phyloP scores from a whole-genome alignment of 345 rosid species.

The Populus ilicifolia region DNA sequence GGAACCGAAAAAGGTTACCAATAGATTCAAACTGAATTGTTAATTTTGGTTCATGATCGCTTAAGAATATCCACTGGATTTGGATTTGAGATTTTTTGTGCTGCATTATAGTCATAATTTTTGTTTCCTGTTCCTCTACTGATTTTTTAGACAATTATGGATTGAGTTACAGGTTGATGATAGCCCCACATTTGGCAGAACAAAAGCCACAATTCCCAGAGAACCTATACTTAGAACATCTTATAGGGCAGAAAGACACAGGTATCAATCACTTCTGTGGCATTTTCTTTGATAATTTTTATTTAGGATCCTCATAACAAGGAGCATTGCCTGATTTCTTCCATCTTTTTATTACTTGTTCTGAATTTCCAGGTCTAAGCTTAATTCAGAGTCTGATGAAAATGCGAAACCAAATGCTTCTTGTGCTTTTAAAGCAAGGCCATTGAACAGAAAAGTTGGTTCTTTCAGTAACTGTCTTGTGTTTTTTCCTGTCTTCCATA shows the following conservation, averaged over 20 bases:
- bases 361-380: conserved; percentile 41
- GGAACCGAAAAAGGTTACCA: conserved; percentile 35
- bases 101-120: neutral
- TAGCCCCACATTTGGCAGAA: conserved; percentile 13
- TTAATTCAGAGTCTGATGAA: conserved; percentile 22
- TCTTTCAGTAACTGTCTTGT: conserved; percentile 4
- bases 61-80: neutral
- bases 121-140: neutral
- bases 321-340: neutral
- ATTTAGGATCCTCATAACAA: neutral
- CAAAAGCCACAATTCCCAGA: conserved; percentile 49
- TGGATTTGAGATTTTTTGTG: neutral
- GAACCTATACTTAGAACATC: conserved; percentile 60
- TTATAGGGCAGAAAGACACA: conserved; percentile 42
- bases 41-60: neutral
- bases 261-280: conserved; percentile 26
- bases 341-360: conserved; percentile 8
- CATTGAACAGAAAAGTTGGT: conserved; percentile 49
- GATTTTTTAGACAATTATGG: conserved; percentile 8
- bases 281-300: neutral
- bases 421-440: conserved; percentile 35
- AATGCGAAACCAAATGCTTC: conserved; percentile 24
- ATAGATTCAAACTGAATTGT: neutral
- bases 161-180: conserved; percentile 29
- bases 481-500: neutral